Percentiles rank a stretch among this genome's conserved stretches.
phyloP scores from a whole-genome alignment of 202 grass and related monocot species.

The Schoenoplectus triqueter region DNA sequence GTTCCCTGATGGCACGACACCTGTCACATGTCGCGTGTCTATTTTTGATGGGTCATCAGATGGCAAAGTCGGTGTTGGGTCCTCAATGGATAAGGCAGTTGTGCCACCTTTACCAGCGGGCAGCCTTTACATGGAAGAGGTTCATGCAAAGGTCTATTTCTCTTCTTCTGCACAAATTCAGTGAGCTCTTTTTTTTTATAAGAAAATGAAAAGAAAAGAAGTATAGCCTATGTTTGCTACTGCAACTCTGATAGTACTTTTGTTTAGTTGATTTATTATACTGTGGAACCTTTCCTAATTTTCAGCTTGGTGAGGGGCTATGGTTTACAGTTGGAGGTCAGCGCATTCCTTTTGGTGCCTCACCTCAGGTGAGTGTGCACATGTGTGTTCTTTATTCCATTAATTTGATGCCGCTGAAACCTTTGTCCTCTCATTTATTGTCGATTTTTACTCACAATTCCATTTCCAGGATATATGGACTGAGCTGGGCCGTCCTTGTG shows the following conservation, averaged over 20 bases:
- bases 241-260: neutral
- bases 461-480: conserved; percentile 89
- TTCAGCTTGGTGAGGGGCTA: conserved; percentile 92
- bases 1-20: conserved; percentile 95
- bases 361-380: conserved; percentile 62
- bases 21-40: conserved; percentile 87
- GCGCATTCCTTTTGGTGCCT: conserved; percentile 91
- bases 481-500: conserved; percentile 89
- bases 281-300: conserved; percentile 25
- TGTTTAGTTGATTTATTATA: conserved; percentile 31
- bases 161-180: neutral
- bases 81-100: conserved; percentile 76
- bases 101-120: conserved; percentile 77
- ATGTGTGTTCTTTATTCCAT: conserved; percentile 22
- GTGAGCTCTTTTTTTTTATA: conserved; percentile 4
- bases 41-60: conserved; percentile 87
- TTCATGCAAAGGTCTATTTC: conserved; percentile 79
- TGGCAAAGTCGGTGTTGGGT: conserved; percentile 90
- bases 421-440: conserved; percentile 18
- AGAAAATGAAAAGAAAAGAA: neutral
- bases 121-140: conserved; percentile 96
- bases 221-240: conserved; percentile 6
- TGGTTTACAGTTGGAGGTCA: conserved; percentile 89
- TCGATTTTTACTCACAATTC: conserved; percentile 25
- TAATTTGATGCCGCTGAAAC: neutral